phyloP scores from a whole-genome alignment of 164 flowering plant species.

The Tetrastigma voinierianum region DNA sequence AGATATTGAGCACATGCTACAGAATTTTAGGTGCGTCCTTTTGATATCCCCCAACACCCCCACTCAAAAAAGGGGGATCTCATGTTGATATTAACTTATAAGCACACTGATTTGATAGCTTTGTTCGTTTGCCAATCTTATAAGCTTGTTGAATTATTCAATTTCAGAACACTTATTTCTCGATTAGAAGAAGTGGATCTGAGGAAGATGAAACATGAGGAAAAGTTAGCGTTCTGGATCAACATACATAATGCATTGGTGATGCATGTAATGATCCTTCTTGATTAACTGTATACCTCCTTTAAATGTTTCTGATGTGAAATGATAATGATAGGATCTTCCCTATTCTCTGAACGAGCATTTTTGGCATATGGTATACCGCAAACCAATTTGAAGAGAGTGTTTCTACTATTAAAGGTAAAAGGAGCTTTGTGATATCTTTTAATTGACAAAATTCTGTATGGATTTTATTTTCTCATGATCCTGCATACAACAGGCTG shows the following conservation, averaged over 20 bases:
- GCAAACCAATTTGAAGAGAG: conserved; percentile 69
- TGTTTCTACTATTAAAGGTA: conserved; percentile 75
- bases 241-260: conserved; percentile 91
- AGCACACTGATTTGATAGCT: neutral
- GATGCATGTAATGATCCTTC: conserved; percentile 81
- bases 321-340: neutral
- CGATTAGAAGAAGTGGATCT: conserved; percentile 76
- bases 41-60: neutral
- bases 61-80: no score
- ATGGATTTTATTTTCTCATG: conserved; percentile 13
- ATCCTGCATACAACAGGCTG: conserved; percentile 58
- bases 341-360: conserved; percentile 64
- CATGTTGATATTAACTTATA: neutral
- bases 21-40: conserved; percentile 63
- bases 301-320: conserved; percentile 2
- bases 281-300: neutral
- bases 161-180: conserved; percentile 62
- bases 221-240: conserved; percentile 97
- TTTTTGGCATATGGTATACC: conserved; percentile 91
- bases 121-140: neutral
- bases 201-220: conserved; percentile 70
- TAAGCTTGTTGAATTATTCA: conserved; percentile 2
- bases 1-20: conserved; percentile 60
- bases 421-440: neutral
- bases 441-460: neutral